Conservation (phyloP, 2,329 filamentous ascomycete species). For the Alternaria sp. region DNA sequence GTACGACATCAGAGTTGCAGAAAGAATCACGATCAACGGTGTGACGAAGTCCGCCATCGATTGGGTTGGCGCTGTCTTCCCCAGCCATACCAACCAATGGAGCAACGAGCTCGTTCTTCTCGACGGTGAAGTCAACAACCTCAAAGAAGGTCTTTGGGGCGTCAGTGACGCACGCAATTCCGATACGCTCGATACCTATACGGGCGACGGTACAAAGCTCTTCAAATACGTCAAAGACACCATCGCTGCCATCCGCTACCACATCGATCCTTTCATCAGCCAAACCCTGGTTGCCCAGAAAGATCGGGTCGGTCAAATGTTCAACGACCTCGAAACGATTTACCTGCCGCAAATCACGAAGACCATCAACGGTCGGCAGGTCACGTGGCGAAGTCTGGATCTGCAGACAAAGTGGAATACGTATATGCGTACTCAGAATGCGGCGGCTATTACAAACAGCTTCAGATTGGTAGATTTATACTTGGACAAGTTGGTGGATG, state of each 20-base stretch:
- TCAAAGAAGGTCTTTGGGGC: conserved; percentile 3
- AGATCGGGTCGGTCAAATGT: background rate
- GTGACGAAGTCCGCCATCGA: background rate
- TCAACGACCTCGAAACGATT: background rate
- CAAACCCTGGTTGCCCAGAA: background rate
- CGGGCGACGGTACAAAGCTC: background rate
- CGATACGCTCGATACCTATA: background rate
- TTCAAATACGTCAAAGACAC: conserved; percentile 3
- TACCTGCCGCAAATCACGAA: background rate
- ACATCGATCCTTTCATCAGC: background rate
- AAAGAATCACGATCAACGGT: background rate
- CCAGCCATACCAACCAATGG: background rate
- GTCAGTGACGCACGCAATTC: background rate
- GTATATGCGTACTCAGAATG: background rate
- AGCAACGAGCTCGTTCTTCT: conserved; percentile 1
- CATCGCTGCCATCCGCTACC: background rate
- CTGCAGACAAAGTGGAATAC: conserved; percentile 1
- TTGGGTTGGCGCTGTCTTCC: background rate
- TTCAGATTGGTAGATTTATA: background rate
- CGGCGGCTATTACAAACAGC: background rate
- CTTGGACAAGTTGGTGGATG: background rate
- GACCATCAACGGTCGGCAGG: background rate
- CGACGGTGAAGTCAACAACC: background rate
- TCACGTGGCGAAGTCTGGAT: background rate
- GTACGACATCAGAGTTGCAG: background rate